A percentile compares a stretch with the other conserved stretches of the same genome.
Evolutionary conservation across 192 early-diverging fungal genomes (phyloP).

Genomic region (Mortierella hygrophila): DNA sequence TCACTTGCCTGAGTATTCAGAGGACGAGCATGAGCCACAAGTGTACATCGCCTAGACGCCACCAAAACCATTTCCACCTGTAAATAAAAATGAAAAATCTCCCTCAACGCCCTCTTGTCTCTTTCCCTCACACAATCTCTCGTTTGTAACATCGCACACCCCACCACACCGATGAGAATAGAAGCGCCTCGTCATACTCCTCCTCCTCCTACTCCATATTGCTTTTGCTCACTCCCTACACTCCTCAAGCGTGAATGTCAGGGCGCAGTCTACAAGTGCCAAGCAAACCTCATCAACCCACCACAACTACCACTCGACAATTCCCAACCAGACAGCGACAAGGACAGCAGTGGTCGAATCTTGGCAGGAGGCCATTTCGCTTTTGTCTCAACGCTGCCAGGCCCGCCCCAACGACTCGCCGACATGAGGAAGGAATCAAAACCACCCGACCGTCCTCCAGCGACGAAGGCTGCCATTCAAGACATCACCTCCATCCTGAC

Average conservation of each 20-base stretch:
- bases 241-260: slow-evolving; percentile 3
- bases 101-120: background rate
- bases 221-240: slow-evolving; percentile 28
- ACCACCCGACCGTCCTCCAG: background rate
- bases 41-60: slow-evolving; percentile 14
- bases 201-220: slow-evolving; percentile 8
- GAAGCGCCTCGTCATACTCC: background rate
- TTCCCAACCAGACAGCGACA: background rate
- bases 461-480: background rate
- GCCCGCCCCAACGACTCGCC: background rate
- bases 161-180: background rate
- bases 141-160: background rate
- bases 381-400: background rate
- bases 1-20: slow-evolving; percentile 24
- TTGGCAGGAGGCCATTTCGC: background rate
- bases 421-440: background rate
- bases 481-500: background rate
- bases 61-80: background rate
- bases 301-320: background rate
- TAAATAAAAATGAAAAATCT: background rate
- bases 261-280: slow-evolving; percentile 30
- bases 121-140: background rate
- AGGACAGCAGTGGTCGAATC: background rate
- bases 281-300: slow-evolving; percentile 11
- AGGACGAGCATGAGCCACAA: slow-evolving; percentile 24